Evolutionary conservation across 2,329 filamentous ascomycete genomes (phyloP), one percentile per base, ranked within the genome.

Genomic region (Rhinocladiella mackenziei): DNA sequence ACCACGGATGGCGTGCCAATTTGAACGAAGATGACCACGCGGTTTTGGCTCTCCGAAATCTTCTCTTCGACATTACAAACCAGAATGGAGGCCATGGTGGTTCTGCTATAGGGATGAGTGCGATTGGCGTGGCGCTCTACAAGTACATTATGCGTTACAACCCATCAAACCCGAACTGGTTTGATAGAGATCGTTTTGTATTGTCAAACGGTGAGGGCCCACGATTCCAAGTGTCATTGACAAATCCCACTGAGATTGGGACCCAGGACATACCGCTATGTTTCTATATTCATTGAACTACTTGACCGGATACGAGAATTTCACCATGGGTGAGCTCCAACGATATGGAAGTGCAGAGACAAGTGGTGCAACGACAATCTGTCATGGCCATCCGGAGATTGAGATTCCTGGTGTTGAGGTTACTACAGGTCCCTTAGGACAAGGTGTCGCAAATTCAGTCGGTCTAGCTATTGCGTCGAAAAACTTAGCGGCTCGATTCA

Each of bases 101-200:
- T 10, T 53, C 45, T 25, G 64, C 64, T 9, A 66, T 71, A 42
- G 68, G 68, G 4, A 71, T 71, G 67, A 66, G 67, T 11, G 65
- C 67, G 1, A 67, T 70, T 33, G 68, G 67, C 11, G 59, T 70
- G 26, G 63, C 68, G 5, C 56, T 71, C 4, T 71, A 61, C 60
- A 65, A 62, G 49, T 69, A 72, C 45, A 56, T 60, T 2, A 72
- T 71, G 69, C 59, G 56, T 32, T 70, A 48, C 38, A 70, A 73
- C 2, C 77, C 78, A 0, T 62, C 63, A 10, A 72, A 73, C 35
- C 72, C 75, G 4, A 56, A 67, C 26, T 81, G 67, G 60, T 81
- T 81, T 65, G 78, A 81, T 58, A 68, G 78, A 32, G 78, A 82
- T 53, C 73, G 77, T n/a, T 81, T 81, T 53, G 73, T 81, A 5